Conservation (phyloP, 1,284 basidiomycete genomes). For the Ganoderma lucidum region DNA sequence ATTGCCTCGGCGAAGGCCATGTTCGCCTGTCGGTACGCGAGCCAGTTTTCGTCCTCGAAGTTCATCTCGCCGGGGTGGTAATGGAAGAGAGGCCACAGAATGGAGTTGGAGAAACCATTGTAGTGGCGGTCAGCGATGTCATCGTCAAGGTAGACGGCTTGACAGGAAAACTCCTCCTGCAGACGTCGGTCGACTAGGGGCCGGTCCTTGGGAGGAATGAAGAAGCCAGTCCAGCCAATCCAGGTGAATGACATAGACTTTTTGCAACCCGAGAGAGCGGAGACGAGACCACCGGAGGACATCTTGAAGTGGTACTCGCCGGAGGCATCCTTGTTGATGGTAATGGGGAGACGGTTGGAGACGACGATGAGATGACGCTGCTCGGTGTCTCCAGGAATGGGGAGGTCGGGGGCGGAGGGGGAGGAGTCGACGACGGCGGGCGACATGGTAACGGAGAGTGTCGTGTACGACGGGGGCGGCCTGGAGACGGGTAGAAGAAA, state of each 20-base stretch:
- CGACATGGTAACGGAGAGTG: slow-evolving; percentile 38
- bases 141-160: slow-evolving; percentile 97
- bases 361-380: slow-evolving; percentile 90
- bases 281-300: slow-evolving; percentile 95
- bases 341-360: slow-evolving; percentile 94
- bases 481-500: slow-evolving; percentile 7
- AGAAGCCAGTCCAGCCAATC: slow-evolving; percentile 94
- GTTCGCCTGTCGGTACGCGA: slow-evolving; percentile 97
- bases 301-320: slow-evolving; percentile 97
- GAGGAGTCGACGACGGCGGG: slow-evolving; percentile 30
- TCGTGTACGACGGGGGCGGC: slow-evolving; percentile 34
- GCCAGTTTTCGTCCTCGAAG: slow-evolving; percentile 99
- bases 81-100: slow-evolving; percentile 99
- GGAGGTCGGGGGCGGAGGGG: slow-evolving; percentile 42
- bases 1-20: slow-evolving; percentile 94
- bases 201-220: slow-evolving; percentile 90
- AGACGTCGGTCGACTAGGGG: slow-evolving; percentile 88
- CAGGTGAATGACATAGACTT: slow-evolving; percentile 96
- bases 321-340: slow-evolving; percentile 86
- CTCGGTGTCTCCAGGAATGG: slow-evolving; percentile 41
- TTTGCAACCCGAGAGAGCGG: slow-evolving; percentile 94
- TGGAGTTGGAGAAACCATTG: slow-evolving; percentile 99
- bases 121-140: slow-evolving; percentile 98
- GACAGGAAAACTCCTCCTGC: slow-evolving; percentile 95
- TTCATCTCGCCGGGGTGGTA: slow-evolving; percentile 99